Evolutionary conservation across 2,329 filamentous ascomycete genomes (phyloP), one percentile per base, ranked within the genome.

Genomic region (Botrytis aclada): DNA sequence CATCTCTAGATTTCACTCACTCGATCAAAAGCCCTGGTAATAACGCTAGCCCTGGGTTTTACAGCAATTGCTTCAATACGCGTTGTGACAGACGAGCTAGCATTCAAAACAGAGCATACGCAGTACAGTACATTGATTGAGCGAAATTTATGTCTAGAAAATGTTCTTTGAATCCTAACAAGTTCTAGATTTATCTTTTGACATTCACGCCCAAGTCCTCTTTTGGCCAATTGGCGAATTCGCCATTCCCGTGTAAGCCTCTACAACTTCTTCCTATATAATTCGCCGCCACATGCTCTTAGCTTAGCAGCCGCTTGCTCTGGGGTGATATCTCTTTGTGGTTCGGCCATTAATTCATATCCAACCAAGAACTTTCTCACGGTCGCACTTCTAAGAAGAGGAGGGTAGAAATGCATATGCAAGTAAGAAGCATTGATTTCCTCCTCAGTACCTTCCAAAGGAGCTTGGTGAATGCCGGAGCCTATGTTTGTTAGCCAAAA

Each of bases 351-450:
- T 83, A 99, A 87, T 84, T 99, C 96, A 81, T 97, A 98, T 0
- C 96, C 96, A 47, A 99, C 96, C 70, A 98, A 83, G 84, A 98
- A 99, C 84, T 99, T 99, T 78, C 93, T 90, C 64, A 99, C 95
- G 0, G 94, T 97, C 3, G 96, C 95, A 64, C 94, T 97, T 72
- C 96, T 90, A 76, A 99, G 86, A 64, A 99, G 86, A 20, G 96
- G 96, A 60, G 96, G 96, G 82, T 98, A 98, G 83, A 99, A 99
- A 84, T 99, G 96, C 85, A 99, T 91, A 82, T 99, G 96, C 81
- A 99, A 90, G 83, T 97, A 95, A 77, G 93, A 94, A 74, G 90
- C 90, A 78, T 97, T 92, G 71, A 95, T 88, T 82, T 98, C 95
- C 75, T 97, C 93, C 1, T 89, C 87, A 0, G 89, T 92, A 34